A percentile compares a stretch with the other conserved stretches of the same genome.
phyloP scores from a whole-genome alignment of 495 filamentous ascomycete genomes.

The Lophium mytilinum region DNA sequence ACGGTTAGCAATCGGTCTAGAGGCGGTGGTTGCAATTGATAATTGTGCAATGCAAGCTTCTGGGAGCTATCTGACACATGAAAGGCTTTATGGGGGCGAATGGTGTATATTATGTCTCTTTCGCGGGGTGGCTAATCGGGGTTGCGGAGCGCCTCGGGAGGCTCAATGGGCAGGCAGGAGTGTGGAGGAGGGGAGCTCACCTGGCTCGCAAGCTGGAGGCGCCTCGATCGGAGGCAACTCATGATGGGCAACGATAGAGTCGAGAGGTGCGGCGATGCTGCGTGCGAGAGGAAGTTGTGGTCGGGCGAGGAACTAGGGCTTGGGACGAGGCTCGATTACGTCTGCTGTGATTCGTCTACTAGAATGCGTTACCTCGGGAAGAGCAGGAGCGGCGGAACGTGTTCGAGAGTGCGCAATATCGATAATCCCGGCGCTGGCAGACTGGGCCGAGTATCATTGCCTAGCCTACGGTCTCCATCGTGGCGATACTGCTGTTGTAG shows the following conservation, averaged over 20 bases:
- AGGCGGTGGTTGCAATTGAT: too few species aligned
- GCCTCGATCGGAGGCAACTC: slow-evolving; percentile 26
- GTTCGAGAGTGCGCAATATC: not conserved
- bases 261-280: slow-evolving; percentile 1
- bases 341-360: slow-evolving; percentile 9
- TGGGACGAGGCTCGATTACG: not conserved
- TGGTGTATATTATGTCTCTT: not conserved
- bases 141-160: slow-evolving; percentile 16
- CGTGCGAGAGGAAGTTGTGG: not conserved
- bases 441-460: too few species aligned
- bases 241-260: slow-evolving; percentile 12
- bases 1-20: slow-evolving; percentile 5
- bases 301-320: not conserved
- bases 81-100: too few species aligned
- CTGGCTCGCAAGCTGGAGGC: slow-evolving; percentile 25
- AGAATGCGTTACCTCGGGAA: not conserved
- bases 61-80: too few species aligned
- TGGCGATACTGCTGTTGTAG: too few species aligned
- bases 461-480: too few species aligned
- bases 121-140: slow-evolving; percentile 12
- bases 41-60: too few species aligned
- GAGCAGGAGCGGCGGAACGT: not conserved
- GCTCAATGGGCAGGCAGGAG: not conserved
- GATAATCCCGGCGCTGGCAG: too few species aligned
- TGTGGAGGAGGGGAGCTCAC: slow-evolving; percentile 4